Evolutionary conservation across 73 alveolate genomes (phyloP), one percentile per base, ranked within the genome.

Genomic region (Paraurostyla sp.): DNA sequence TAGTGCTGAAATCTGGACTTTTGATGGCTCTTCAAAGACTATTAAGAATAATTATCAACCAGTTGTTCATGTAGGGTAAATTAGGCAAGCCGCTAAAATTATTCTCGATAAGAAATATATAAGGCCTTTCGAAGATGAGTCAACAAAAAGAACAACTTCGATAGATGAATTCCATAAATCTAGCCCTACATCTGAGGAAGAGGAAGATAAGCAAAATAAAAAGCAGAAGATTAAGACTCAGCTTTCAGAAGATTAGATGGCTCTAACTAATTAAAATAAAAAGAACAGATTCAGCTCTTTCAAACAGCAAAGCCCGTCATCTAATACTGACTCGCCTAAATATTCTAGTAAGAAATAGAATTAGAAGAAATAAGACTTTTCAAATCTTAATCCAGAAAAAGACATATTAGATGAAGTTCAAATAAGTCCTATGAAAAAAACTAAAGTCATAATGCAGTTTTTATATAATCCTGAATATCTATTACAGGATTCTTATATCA

Each of bases 1-100:
- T 85, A 94, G 78, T 63, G 95, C 96, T 29, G 99, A 96, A 73
- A 80, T 97, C 33, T 93, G 98, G 97, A 71, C 98, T n/a, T 87
- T 96, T 60, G 99, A 96, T 83, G 94, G 92, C 46, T 85, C 93
- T 30, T 85, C 90, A 36, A 94, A 82, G 57, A 83, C 63, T 65
- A 49, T 97, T 11, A 94, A 92, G 83, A 71, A 71, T 89, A 89
- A 93, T 46, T 94, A 92, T 83, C 95, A 96, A 80, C 99, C 99
- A 38, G 95, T 94, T 25, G 85, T 97, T 62, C 93, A 94, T 81
- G 95, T 97, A 30, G 92, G 94, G 48, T 93, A 92, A 62, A 90
- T 95, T 29, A 92, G 99, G 73, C 97, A 97, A 85, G 87, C 97
- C 0, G 98, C 95, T 30, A 94, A 86, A 89, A 87, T 97, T 27